Percentiles rank a stretch among this genome's conserved stretches.
Evolutionary conservation across 2,329 filamentous ascomycete species (phyloP).

Genomic region (Neofusicoccum parvum): DNA sequence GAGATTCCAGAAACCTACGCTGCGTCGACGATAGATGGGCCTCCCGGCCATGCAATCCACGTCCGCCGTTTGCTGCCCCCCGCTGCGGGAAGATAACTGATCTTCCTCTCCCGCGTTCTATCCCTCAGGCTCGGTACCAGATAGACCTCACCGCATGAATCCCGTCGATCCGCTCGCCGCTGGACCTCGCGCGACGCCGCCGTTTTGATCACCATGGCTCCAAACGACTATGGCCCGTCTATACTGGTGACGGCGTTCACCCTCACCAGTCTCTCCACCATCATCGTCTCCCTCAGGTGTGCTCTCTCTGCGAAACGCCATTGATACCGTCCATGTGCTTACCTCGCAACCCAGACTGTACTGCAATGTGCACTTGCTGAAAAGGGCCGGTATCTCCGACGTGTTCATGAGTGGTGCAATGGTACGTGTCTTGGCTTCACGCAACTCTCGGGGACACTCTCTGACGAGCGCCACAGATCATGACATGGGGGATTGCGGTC

Average conservation of each 20-base stretch:
- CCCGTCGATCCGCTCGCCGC: neutral
- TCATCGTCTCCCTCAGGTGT: constrained; percentile 13
- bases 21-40: constrained; percentile 13
- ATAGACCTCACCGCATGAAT: constrained; percentile 5
- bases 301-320: neutral
- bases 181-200: neutral
- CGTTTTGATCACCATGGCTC: neutral
- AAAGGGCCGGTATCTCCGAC: constrained; percentile 14
- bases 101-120: neutral
- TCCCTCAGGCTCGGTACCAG: neutral
- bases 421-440: neutral
- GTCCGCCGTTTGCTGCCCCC: neutral
- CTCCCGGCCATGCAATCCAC: neutral
- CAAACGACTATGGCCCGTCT: constrained; percentile 3
- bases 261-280: constrained; percentile 13
- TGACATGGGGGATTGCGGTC: constrained; percentile 40
- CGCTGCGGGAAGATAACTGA: constrained; percentile 10
- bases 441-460: neutral
- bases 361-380: constrained; percentile 17
- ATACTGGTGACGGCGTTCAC: constrained; percentile 14
- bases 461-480: constrained; percentile 26
- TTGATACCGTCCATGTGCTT: neutral
- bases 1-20: constrained; percentile 3
- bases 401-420: constrained; percentile 1
- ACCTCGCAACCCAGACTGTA: neutral